phyloP scores from a whole-genome alignment of 1,139 yeast species.

The Yamadazyma jaroonii region DNA sequence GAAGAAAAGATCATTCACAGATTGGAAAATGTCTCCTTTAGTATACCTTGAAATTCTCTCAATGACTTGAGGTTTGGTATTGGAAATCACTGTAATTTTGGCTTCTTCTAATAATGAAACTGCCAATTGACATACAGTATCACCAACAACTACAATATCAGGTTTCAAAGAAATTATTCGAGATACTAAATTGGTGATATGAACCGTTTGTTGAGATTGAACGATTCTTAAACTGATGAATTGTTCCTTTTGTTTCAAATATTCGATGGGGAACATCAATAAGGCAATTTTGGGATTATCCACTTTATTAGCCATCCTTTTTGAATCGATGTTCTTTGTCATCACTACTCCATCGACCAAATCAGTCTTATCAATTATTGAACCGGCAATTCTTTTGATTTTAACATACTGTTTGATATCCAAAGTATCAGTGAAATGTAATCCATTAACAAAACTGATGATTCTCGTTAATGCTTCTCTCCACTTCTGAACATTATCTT shows the following conservation, averaged over 20 bases:
- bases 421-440: constrained; percentile 61
- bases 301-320: constrained; percentile 67
- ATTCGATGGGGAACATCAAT: constrained; percentile 87
- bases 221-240: constrained; percentile 83
- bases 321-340: constrained; percentile 82
- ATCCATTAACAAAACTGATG: constrained; percentile 24
- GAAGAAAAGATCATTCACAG: constrained; percentile 47
- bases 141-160: constrained; percentile 75
- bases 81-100: constrained; percentile 74
- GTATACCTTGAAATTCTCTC: constrained; percentile 79
- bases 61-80: constrained; percentile 79
- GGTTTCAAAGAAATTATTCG: constrained; percentile 78
- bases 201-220: constrained; percentile 85
- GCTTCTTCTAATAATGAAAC: constrained; percentile 67
- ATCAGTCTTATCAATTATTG: constrained; percentile 55
- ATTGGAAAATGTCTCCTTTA: constrained; percentile 69
- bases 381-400: constrained; percentile 81
- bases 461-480: constrained; percentile 21
- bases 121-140: constrained; percentile 83
- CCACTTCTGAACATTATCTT: constrained; percentile 45
- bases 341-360: constrained; percentile 79
- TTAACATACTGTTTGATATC: constrained; percentile 88
- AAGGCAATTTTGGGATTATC: constrained; percentile 73
- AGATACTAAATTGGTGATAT: constrained; percentile 75
- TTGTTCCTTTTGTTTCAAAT: constrained; percentile 66